Base-by-base conservation (phyloP, 139 green algal species). In the Raphidocelis subcapitata region DNA sequence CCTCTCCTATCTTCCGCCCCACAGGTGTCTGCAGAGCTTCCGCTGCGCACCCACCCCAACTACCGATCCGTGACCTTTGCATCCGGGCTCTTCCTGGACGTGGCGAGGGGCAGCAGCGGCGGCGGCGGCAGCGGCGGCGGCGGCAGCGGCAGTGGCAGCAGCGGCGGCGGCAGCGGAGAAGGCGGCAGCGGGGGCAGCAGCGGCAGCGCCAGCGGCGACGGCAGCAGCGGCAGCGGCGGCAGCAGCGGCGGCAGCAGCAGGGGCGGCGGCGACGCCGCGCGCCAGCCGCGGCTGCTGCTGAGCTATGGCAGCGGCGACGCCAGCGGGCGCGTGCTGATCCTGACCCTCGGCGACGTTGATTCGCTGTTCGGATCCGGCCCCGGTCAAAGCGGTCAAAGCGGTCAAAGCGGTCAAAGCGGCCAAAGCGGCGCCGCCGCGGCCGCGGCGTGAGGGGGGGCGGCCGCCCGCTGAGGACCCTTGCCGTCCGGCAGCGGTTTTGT, bases 251-350 rank as follows among this genome's bases (percentile, higher is more conserved):
- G 66, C 66, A 8, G 3, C 56, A 32, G 56, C 56, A 59, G 52
- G n/a, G n/a, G n/a, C n/a, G n/a, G n/a, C n/a, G n/a, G n/a, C n/a
- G n/a, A n/a, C n/a, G n/a, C n/a, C n/a, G n/a, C n/a, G n/a, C 3
- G 62, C 28, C 5, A 28, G 52, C 66, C 66, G 3, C 31, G 47
- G 12, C 36, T 74, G 21, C 56, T 74, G 55, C 20, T 74, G 55
- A 74, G 68, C 26, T 74, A 74, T n/a, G 68, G 68, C 55, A 66
- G 54, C 36, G 68, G 68, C 36, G 68, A 74, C 68, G 56, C 33
- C 35, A 55, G 65, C n/a, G 49, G 36, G 3, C 35, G 32, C 5
- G 24, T 74, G 35, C 18, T 29, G 15, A 24, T 74, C 14, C 28
- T 74, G 68, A 60, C n/a, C 3, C 20, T 74, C 2, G 56, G 29